A percentile compares a stretch with the other conserved stretches of the same genome.
phyloP scores from a whole-genome alignment of 805 yeast species.

The Yamadazyma insecticola region DNA sequence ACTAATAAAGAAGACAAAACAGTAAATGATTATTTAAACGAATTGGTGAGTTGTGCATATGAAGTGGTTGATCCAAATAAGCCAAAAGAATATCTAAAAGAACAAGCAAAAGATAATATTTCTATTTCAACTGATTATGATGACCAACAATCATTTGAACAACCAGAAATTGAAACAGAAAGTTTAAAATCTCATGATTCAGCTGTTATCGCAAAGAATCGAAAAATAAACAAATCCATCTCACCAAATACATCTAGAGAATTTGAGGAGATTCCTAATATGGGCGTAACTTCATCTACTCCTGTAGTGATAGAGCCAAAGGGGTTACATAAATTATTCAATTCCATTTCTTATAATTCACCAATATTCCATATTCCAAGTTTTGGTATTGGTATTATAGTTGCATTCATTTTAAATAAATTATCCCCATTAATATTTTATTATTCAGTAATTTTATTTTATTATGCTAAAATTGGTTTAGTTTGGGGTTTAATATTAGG shows the following conservation, averaged over 20 bases:
- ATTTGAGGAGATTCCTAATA: too few species aligned
- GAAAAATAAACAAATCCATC: too few species aligned
- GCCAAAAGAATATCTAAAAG: conserved; percentile 1
- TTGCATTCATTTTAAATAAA: conserved; percentile 18
- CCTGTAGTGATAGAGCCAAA: too few species aligned
- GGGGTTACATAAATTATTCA: not conserved
- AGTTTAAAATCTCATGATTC: too few species aligned
- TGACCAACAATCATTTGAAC: too few species aligned
- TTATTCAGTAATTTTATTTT: conserved; percentile 15
- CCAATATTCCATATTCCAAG: conserved; percentile 22
- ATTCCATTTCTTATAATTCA: not conserved
- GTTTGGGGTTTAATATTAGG: conserved; percentile 21
- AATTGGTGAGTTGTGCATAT: conserved; percentile 28
- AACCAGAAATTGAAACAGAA: too few species aligned
- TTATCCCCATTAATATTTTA: conserved; percentile 17
- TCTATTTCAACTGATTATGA: not conserved
- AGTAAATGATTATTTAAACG: conserved; percentile 24
- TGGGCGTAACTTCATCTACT: too few species aligned
- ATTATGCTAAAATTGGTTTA: conserved; percentile 18
- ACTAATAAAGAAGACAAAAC: conserved; percentile 14
- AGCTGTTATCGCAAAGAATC: too few species aligned
- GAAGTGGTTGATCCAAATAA: conserved; percentile 14
- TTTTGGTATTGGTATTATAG: conserved; percentile 22
- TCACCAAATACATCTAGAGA: too few species aligned
- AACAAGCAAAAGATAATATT: not conserved